Conservation (phyloP, 768 basidiomycete species). For the Russula abietina region DNA sequence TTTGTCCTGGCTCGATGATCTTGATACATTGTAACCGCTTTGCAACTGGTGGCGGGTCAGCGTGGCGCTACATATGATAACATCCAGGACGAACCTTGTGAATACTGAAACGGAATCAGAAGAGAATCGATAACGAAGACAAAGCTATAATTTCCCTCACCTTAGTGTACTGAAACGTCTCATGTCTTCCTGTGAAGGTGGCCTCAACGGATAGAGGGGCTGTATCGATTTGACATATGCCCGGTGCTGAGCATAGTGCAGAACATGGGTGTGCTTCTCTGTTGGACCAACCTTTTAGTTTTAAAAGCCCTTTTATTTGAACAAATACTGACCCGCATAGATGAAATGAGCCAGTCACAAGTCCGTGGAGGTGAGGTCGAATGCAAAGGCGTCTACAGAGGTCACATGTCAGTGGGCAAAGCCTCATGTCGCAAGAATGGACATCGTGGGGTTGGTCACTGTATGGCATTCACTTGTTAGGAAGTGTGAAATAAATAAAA, state of each 20-base stretch:
- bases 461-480: background rate
- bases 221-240: constrained; percentile 55
- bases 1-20: constrained; percentile 39
- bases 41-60: constrained; percentile 33
- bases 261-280: constrained; percentile 50
- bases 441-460: constrained; percentile 42
- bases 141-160: constrained; percentile 29
- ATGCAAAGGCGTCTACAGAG: constrained; percentile 52
- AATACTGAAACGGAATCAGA: constrained; percentile 36
- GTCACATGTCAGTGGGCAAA: constrained; percentile 50
- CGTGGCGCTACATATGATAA: background rate
- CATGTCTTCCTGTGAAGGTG: constrained; percentile 53
- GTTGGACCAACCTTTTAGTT: background rate
- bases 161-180: constrained; percentile 62
- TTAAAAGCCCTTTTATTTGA: too few relatives aligned
- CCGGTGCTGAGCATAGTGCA: constrained; percentile 38
- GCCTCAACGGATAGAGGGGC: constrained; percentile 54
- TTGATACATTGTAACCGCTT: constrained; percentile 50
- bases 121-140: background rate
- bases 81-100: constrained; percentile 39
- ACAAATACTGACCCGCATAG: constrained; percentile 47
- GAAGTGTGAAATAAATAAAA: too few relatives aligned
- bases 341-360: constrained; percentile 38
- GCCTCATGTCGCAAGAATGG: constrained; percentile 47
- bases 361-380: constrained; percentile 46